Percentiles rank a stretch among this genome's conserved stretches.
Evolutionary conservation across 768 basidiomycete genomes (phyloP).

Genomic region (Kwoniella dendrophila): DNA sequence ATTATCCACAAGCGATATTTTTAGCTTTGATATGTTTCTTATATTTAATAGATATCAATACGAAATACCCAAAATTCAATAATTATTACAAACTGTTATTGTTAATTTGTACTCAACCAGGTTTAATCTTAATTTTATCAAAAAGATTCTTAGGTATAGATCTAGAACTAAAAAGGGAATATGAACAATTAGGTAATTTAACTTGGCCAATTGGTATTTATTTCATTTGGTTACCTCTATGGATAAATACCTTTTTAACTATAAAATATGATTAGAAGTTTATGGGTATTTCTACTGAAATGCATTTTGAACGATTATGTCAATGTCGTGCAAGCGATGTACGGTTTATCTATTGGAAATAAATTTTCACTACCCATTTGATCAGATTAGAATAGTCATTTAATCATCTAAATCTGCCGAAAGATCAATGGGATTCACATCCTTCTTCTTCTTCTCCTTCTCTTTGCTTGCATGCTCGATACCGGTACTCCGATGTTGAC

Average conservation of each 20-base stretch:
- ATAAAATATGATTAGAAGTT: too few species aligned
- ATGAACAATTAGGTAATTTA: constrained; percentile 34
- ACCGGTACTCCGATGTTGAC: too few species aligned
- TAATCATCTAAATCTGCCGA: too few species aligned
- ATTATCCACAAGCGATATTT: constrained; percentile 82
- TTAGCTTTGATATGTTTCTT: constrained; percentile 61
- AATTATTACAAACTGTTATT: not conserved
- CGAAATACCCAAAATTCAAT: constrained; percentile 6
- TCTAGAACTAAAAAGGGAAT: constrained; percentile 26
- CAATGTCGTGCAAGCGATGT: too few species aligned
- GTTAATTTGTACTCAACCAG: constrained; percentile 20
- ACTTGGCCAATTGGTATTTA: constrained; percentile 36
- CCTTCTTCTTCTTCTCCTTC: too few species aligned
- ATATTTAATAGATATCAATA: constrained; percentile 26
- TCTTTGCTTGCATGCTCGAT: too few species aligned
- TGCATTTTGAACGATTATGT: too few species aligned
- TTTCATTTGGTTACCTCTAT: constrained; percentile 39
- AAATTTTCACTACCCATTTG: too few species aligned
- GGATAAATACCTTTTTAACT: constrained; percentile 25
- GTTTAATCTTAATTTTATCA: constrained; percentile 6
- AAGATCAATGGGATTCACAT: too few species aligned
- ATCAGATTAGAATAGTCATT: too few species aligned
- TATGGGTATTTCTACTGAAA: too few species aligned
- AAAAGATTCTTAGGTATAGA: not conserved
- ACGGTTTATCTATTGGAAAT: too few species aligned